Evolutionary conservation across 192 early-diverging fungal species (phyloP).

Genomic region (Martensiomyces pterosporus): DNA sequence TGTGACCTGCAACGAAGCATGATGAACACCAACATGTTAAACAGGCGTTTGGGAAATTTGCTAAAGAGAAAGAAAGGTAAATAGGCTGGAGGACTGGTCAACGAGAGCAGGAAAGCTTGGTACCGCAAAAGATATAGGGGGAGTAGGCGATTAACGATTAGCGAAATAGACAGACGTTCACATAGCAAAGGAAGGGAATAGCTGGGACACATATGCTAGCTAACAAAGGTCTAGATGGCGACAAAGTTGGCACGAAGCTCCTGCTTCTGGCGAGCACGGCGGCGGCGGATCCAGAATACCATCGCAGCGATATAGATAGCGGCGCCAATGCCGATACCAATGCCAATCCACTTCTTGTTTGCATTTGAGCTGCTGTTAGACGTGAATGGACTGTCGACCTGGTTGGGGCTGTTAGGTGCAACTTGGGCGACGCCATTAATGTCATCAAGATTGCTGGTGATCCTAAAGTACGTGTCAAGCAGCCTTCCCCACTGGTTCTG

Average conservation of each 20-base stretch:
- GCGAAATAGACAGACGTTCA: no score
- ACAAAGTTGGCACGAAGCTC: conserved; percentile 5
- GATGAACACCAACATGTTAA: no score
- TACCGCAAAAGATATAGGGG: no score
- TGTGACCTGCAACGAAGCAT: no score
- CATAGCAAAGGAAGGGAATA: no score
- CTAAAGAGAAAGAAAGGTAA: no score
- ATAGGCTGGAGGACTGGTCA: no score
- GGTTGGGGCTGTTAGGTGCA: conserved; percentile 35
- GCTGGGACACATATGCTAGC: no score
- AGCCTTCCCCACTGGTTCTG: conserved; percentile 27
- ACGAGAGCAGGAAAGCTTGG: no score
- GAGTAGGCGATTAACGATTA: no score
- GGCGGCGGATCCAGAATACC: conserved; percentile 24
- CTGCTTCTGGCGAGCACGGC: conserved; percentile 16
- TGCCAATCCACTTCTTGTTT: conserved; percentile 47
- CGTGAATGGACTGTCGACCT: conserved; percentile 43
- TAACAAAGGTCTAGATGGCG: neutral
- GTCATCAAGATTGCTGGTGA: conserved; percentile 30
- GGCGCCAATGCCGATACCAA: conserved; percentile 34
- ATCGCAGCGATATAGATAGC: conserved; percentile 27
- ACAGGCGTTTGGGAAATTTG: no score
- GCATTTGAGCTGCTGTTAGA: conserved; percentile 27
- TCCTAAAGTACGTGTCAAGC: conserved; percentile 30
- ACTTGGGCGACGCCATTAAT: conserved; percentile 36